Base-by-base conservation (phyloP, 192 early-diverging fungal genomes). In the Backusella tuberculispora region DNA sequence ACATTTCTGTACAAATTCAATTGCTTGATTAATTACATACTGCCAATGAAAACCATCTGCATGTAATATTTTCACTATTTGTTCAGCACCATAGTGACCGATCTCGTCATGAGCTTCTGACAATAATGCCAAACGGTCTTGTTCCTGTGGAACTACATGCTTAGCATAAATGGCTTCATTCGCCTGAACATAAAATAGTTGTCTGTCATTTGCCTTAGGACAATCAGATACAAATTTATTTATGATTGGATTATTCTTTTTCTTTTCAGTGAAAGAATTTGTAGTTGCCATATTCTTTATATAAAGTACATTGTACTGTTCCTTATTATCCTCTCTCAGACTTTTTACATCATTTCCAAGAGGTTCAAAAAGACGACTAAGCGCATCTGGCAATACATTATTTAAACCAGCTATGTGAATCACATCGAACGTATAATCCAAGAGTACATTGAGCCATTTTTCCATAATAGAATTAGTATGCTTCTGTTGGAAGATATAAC, bases 21-120 rank as follows among this genome's bases (percentile, higher is more conserved):
- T 14, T 26, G 70, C 63, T 19, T 82, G 66, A 10, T 78, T 42
- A 10, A 29, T 68, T 21, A 78, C 10, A 0, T 76, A 63, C 0
- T 65, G 41, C 81, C 81, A 82, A 42, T 77, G 74, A n/a, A 78
- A 53, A 4, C 74, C 72, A 34, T 72, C 42, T 17, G 26, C n/a
- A 45, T 82, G 81, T 21, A 78, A 44, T 10, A 6, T n/a, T 21
- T 78, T 76, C 0, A 76, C 77, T 50, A 82, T 82, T 29, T 71
- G 48, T 56, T 71, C 48, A 9, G 48, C 37, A 41, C 69, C 69
- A 34, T 50, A 47, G 26, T 50, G 46, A 44, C 69, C 66, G 4
- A 42, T 42, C 3, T 45, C 17, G 40, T 45, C 4, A 45, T 69
- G 66, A 5, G 43, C 43, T 5, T 69, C 44, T n/a, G 47, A 4